Conservation (phyloP, 2,329 filamentous ascomycete species). For the Talaromyces sp. region DNA sequence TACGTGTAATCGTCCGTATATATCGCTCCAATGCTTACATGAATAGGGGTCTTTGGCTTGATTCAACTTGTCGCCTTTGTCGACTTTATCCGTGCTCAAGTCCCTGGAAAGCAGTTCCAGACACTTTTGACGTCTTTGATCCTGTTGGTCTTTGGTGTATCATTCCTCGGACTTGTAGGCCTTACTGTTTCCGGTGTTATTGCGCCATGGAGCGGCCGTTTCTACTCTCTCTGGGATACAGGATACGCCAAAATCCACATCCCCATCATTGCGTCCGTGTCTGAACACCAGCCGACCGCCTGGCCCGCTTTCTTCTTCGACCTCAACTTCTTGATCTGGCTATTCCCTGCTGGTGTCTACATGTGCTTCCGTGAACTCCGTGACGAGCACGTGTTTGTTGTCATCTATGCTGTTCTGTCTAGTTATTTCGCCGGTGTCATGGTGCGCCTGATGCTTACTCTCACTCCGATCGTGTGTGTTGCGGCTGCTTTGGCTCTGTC, state of each 20-base stretch:
- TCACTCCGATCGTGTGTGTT: slow-evolving; percentile 94
- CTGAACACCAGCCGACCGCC: slow-evolving; percentile 96
- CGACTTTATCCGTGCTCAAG: slow-evolving; percentile 80
- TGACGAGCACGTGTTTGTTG: slow-evolving; percentile 96
- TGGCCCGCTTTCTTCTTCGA: slow-evolving; percentile 99
- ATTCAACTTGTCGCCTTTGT: slow-evolving; percentile 90
- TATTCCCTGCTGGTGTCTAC: slow-evolving; percentile 97
- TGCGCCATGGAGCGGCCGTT: slow-evolving; percentile 95
- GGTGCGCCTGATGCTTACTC: slow-evolving; percentile 96
- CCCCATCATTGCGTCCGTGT: slow-evolving; percentile 98
- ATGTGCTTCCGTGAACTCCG: slow-evolving; percentile 91
- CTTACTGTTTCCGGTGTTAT: slow-evolving; percentile 83
- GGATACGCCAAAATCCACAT: slow-evolving; percentile 99
- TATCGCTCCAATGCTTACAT: slow-evolving; percentile 16
- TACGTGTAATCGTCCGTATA: slow-evolving; percentile 37
- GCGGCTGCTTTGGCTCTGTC: slow-evolving; percentile 85
- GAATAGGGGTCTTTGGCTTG: slow-evolving; percentile 82
- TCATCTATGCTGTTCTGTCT: slow-evolving; percentile 93
- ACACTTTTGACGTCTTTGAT: slow-evolving; percentile 76
- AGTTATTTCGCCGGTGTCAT: slow-evolving; percentile 99
- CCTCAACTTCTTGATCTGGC: slow-evolving; percentile 95
- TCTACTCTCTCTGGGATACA: slow-evolving; percentile 99
- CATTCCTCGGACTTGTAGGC: slow-evolving; percentile 70
- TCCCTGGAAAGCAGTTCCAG: slow-evolving; percentile 91
- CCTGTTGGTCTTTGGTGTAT: slow-evolving; percentile 66